These are phyloP conservation scores for Ogataea naganishii DNA, from an alignment of 805 yeast species.

Conservation along the genomic window DNA sequence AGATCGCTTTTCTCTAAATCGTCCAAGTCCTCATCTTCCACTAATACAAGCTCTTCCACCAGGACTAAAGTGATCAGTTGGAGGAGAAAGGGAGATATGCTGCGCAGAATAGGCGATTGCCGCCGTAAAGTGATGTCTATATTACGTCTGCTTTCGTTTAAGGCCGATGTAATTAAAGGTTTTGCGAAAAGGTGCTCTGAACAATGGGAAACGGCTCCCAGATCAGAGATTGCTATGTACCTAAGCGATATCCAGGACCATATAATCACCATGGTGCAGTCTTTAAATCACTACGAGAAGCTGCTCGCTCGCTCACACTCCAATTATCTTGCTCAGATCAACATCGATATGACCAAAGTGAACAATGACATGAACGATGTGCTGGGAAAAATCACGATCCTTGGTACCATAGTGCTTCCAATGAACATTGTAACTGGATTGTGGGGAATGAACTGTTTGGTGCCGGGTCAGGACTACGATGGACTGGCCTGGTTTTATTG, in stretches of 20 bases:
- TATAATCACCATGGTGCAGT: slow-evolving; percentile 93
- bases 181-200: slow-evolving; percentile 88
- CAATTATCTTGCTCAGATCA: slow-evolving; percentile 91
- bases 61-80: slow-evolving; percentile 50
- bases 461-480: slow-evolving; percentile 80
- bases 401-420: slow-evolving; percentile 94
- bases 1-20: slow-evolving; percentile 10
- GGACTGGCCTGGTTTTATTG: slow-evolving; percentile 60
- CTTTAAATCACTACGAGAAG: slow-evolving; percentile 90
- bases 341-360: slow-evolving; percentile 95
- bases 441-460: slow-evolving; percentile 98
- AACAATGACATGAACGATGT: slow-evolving; percentile 97
- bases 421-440: slow-evolving; percentile 92
- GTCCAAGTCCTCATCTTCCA: slow-evolving; percentile 13
- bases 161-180: slow-evolving; percentile 97
- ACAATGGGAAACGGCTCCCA: slow-evolving; percentile 70
- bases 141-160: slow-evolving; percentile 73
- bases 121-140: slow-evolving; percentile 92
- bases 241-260: slow-evolving; percentile 97
- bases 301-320: slow-evolving; percentile 91
- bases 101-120: slow-evolving; percentile 90
- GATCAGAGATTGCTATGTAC: slow-evolving; percentile 87
- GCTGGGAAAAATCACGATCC: slow-evolving; percentile 81
- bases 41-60: slow-evolving; percentile 24
- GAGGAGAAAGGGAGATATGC: slow-evolving; percentile 92